phyloP scores from a whole-genome alignment of 805 yeast species.

The Myxozyma lipomycoides region DNA sequence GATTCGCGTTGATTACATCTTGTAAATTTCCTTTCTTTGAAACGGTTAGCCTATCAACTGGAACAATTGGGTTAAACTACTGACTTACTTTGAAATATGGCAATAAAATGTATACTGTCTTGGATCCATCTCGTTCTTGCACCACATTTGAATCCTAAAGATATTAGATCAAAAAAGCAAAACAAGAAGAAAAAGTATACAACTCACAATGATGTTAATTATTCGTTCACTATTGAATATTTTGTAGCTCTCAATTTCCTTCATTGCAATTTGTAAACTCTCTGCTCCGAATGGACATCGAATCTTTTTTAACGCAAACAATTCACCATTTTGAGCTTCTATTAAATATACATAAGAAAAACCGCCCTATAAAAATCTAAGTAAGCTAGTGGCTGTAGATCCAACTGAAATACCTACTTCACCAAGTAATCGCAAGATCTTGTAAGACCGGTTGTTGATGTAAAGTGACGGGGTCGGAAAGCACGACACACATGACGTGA shows the following conservation, averaged over 20 bases:
- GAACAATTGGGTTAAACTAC: neutral
- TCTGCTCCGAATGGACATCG: slow-evolving; percentile 83
- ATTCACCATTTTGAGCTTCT: slow-evolving; percentile 43
- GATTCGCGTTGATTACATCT: slow-evolving; percentile 65
- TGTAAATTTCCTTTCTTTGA: slow-evolving; percentile 65
- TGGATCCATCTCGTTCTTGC: slow-evolving; percentile 73
- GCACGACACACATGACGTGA: slow-evolving; percentile 40
- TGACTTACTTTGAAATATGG: slow-evolving; percentile 53
- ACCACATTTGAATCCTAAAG: slow-evolving; percentile 59
- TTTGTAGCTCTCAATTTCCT: slow-evolving; percentile 71
- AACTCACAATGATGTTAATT: slow-evolving; percentile 48
- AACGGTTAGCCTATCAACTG: slow-evolving; percentile 24
- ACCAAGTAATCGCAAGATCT: slow-evolving; percentile 68
- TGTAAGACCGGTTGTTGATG: slow-evolving; percentile 60
- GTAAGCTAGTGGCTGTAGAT: neutral
- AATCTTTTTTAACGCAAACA: slow-evolving; percentile 77
- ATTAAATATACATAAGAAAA: slow-evolving; percentile 83
- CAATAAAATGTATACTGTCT: slow-evolving; percentile 69
- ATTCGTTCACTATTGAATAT: slow-evolving; percentile 66
- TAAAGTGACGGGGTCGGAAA: slow-evolving; percentile 51
- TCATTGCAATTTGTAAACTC: slow-evolving; percentile 67
- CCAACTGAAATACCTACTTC: slow-evolving; percentile 43
- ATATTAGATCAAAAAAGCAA: neutral
- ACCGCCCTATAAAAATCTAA: slow-evolving; percentile 66
- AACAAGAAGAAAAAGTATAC: neutral